phyloP scores from a whole-genome alignment of 768 basidiomycete species.

The Goffeauzyma gilvescens region DNA sequence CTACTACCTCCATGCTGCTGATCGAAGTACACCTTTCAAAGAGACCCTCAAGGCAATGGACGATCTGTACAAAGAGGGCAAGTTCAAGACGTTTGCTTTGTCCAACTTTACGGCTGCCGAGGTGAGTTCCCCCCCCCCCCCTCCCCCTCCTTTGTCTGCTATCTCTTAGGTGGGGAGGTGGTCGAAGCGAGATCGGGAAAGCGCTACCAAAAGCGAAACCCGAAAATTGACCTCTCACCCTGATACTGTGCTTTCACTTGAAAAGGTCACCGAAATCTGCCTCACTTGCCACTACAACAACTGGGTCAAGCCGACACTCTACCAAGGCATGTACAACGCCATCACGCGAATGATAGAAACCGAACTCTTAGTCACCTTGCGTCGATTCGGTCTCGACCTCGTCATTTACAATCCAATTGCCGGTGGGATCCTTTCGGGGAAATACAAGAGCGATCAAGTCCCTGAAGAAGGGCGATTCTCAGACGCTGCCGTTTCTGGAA shows the following conservation, averaged over 20 bases:
- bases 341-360: conserved; percentile 17
- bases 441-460: conserved; percentile 8
- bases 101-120: conserved; percentile 37
- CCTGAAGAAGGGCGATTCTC: conserved; percentile 9
- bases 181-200: too few relatives aligned
- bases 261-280: conserved; percentile 38
- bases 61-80: conserved; percentile 40
- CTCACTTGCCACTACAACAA: conserved; percentile 35
- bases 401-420: conserved; percentile 29
- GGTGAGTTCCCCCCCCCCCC: conserved; percentile 9
- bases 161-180: not conserved
- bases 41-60: conserved; percentile 38
- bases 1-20: conserved; percentile 38
- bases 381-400: conserved; percentile 23
- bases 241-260: conserved; percentile 7
- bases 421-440: conserved; percentile 15
- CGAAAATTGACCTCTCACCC: too few relatives aligned
- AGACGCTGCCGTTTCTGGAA: not conserved
- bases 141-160: not conserved
- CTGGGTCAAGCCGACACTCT: conserved; percentile 39
- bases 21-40: conserved; percentile 37
- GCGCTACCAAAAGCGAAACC: too few relatives aligned
- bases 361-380: conserved; percentile 17
- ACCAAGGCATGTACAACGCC: conserved; percentile 34
- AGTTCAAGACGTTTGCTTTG: conserved; percentile 39